A percentile compares a stretch with the other conserved stretches of the same genome.
Conservation (phyloP, 2,329 filamentous ascomycete species). For the Xylaria sp. region DNA sequence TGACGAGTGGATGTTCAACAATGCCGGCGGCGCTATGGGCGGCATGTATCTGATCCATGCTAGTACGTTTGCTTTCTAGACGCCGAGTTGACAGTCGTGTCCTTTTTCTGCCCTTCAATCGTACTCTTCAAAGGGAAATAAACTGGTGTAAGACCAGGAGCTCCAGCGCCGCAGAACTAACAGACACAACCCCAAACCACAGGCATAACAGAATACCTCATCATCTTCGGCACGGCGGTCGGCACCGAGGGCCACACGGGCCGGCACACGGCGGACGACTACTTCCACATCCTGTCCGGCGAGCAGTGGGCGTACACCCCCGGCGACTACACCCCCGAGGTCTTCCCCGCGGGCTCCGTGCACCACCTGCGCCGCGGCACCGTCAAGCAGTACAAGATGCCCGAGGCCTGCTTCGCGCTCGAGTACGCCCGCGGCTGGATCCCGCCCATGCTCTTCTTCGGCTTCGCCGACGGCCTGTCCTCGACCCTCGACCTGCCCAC, state of each 20-base stretch:
- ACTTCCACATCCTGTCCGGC: slow-evolving; percentile 89
- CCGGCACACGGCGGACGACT: slow-evolving; percentile 91
- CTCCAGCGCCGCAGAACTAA: slow-evolving; percentile 2
- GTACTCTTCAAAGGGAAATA: background rate
- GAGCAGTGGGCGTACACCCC: slow-evolving; percentile 80
- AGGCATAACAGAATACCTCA: slow-evolving; percentile 88
- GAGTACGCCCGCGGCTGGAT: slow-evolving; percentile 92
- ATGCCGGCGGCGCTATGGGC: slow-evolving; percentile 90
- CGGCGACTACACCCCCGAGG: slow-evolving; percentile 73
- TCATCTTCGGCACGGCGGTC: slow-evolving; percentile 84
- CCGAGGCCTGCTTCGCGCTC: slow-evolving; percentile 79
- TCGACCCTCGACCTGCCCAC: slow-evolving; percentile 89
- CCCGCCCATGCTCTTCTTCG: slow-evolving; percentile 91
- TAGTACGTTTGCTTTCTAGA: slow-evolving; percentile 62
- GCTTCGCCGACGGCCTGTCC: slow-evolving; percentile 81
- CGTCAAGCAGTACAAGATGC: slow-evolving; percentile 87
- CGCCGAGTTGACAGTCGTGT: background rate
- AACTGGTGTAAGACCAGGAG: background rate
- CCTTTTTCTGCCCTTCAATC: background rate
- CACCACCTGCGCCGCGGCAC: slow-evolving; percentile 77
- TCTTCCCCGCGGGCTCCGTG: slow-evolving; percentile 75
- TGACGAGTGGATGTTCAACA: slow-evolving; percentile 92
- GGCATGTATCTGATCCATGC: slow-evolving; percentile 92
- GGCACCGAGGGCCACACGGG: slow-evolving; percentile 91
- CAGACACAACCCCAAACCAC: background rate